These are phyloP conservation scores for Lentinula lateritia DNA, from an alignment of 768 basidiomycete species.

Conservation along the genomic window DNA sequence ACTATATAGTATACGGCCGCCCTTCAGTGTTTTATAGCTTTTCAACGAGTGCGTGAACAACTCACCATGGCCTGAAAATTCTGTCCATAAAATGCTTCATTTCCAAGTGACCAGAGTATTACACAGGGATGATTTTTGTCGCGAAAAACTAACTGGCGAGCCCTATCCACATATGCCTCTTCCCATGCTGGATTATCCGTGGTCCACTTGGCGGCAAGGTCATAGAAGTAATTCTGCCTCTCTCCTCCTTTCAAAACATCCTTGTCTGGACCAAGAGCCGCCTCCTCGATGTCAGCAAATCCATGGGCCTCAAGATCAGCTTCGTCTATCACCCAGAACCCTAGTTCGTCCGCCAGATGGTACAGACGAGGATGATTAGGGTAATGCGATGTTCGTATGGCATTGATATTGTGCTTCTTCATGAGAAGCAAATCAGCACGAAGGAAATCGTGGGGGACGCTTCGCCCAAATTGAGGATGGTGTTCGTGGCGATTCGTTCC, in stretches of 20 bases:
- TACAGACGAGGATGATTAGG: conserved; percentile 8
- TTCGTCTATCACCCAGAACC: conserved; percentile 11
- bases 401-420: conserved; percentile 10
- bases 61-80: conserved; percentile 8
- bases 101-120: conserved; percentile 7
- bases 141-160: conserved; percentile 5
- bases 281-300: conserved; percentile 8
- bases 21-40: too few relatives aligned
- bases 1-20: neutral
- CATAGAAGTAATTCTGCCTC: conserved; percentile 2
- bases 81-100: conserved; percentile 9
- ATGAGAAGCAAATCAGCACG: conserved; percentile 6
- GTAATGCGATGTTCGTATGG: conserved; percentile 8
- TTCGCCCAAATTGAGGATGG: conserved; percentile 5
- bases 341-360: conserved; percentile 8
- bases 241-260: conserved; percentile 2
- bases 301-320: conserved; percentile 10
- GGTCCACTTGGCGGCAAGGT: conserved; percentile 7
- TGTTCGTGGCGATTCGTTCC: conserved; percentile 11
- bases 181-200: conserved; percentile 10
- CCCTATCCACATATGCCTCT: conserved; percentile 10
- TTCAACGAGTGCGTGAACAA: neutral
- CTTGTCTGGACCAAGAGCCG: neutral
- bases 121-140: conserved; percentile 10
- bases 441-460: conserved; percentile 6